Percentiles rank a stretch among this genome's conserved stretches.
These are phyloP conservation scores for Glebionis coronaria DNA, from an alignment of 129 eudicot species.

Conservation along the genomic window DNA sequence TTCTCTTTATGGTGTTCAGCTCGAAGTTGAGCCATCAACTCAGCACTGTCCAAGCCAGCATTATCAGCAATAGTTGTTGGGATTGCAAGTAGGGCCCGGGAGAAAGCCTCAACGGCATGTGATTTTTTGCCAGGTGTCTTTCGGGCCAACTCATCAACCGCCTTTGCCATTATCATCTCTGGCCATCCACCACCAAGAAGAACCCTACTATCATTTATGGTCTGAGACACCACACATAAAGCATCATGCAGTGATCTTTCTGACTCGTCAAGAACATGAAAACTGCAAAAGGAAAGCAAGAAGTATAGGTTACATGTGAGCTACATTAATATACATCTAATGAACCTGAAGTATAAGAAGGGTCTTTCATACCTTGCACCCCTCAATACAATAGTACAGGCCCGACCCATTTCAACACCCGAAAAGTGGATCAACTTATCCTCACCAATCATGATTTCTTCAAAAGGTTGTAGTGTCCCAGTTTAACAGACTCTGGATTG, in stretches of 20 bases:
- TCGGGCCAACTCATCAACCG: slow-evolving; percentile 90
- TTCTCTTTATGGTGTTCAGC: slow-evolving; percentile 90
- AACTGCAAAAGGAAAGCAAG: slow-evolving; percentile 41
- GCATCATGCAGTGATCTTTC: slow-evolving; percentile 98
- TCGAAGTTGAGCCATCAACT: slow-evolving; percentile 84
- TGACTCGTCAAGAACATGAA: slow-evolving; percentile 93
- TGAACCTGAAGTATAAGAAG: too few relatives aligned
- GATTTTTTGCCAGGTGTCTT: slow-evolving; percentile 92
- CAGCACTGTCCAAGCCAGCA: slow-evolving; percentile 98
- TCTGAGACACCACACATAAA: slow-evolving; percentile 89
- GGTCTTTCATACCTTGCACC: slow-evolving; percentile 73
- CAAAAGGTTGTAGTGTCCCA: slow-evolving; percentile 22
- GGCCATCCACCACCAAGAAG: slow-evolving; percentile 99
- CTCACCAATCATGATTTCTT: slow-evolving; percentile 95
- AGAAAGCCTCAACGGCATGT: slow-evolving; percentile 94
- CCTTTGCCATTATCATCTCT: slow-evolving; percentile 97
- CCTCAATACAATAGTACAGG: slow-evolving; percentile 84
- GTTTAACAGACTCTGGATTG: too few relatives aligned
- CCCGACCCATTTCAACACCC: slow-evolving; percentile 93
- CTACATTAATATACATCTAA: background rate
- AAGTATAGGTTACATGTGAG: background rate
- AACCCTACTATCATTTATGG: slow-evolving; percentile 92
- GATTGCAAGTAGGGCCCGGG: slow-evolving; percentile 79
- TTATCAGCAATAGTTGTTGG: slow-evolving; percentile 97
- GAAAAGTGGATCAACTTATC: slow-evolving; percentile 90